Evolutionary conservation across 768 basidiomycete genomes (phyloP).

Genomic region (Phanerochaete carnosa): DNA sequence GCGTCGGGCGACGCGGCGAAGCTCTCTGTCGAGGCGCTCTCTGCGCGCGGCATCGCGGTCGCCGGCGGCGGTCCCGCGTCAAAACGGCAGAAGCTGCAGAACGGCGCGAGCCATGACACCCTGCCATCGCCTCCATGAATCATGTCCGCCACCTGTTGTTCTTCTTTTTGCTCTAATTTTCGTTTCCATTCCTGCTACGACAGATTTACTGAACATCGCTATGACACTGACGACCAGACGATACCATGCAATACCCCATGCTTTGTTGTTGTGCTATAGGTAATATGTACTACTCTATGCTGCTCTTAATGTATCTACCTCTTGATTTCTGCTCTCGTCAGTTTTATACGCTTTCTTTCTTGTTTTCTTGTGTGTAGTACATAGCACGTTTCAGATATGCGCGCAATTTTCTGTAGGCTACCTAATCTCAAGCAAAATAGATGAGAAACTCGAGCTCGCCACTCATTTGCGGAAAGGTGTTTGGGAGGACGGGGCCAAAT

Average conservation of each 20-base stretch:
- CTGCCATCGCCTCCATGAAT: background rate
- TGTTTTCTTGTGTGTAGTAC: background rate
- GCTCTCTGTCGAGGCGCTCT: conserved; percentile 78
- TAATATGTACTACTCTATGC: conserved; percentile 6
- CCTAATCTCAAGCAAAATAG: background rate
- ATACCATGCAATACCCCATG: conserved; percentile 6
- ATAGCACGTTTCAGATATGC: background rate
- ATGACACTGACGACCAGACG: background rate
- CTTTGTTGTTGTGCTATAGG: conserved; percentile 8
- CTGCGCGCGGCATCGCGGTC: conserved; percentile 70
- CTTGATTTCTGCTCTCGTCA: background rate
- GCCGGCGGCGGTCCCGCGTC: conserved; percentile 30
- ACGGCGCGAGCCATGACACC: conserved; percentile 45
- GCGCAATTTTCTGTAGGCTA: background rate
- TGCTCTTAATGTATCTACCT: background rate
- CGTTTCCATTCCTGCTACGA: background rate
- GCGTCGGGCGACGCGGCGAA: conserved; percentile 68
- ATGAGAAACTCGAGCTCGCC: background rate
- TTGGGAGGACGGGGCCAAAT: background rate
- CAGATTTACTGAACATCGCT: background rate
- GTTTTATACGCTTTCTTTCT: background rate
- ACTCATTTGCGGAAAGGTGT: no score
- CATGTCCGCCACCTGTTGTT: background rate
- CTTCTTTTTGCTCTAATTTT: background rate
- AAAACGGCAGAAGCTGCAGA: conserved; percentile 52